Percentiles rank a stretch among this genome's conserved stretches.
Conservation (phyloP, 176 grass and related monocot genomes). For the Thalia dealbata region DNA sequence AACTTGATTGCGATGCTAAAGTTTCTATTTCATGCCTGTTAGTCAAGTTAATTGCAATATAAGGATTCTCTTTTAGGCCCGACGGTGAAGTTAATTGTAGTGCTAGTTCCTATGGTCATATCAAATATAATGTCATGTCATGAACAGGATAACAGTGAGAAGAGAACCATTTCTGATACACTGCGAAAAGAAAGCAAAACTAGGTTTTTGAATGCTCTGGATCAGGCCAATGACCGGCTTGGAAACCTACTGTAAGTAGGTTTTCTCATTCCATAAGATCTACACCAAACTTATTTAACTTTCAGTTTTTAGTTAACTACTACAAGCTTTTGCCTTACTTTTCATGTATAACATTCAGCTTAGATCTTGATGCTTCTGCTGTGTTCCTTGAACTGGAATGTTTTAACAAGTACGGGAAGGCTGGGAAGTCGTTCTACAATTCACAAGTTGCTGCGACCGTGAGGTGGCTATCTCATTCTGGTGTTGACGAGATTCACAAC, state of each 20-base stretch:
- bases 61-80: too few relatives aligned
- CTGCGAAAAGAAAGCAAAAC: slow-evolving; percentile 59
- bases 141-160: slow-evolving; percentile 41
- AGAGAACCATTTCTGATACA: slow-evolving; percentile 61
- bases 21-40: too few relatives aligned
- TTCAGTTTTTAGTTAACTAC: background rate
- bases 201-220: slow-evolving; percentile 47
- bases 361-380: slow-evolving; percentile 35
- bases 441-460: slow-evolving; percentile 85
- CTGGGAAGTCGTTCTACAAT: slow-evolving; percentile 77
- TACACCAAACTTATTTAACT: background rate
- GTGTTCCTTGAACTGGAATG: slow-evolving; percentile 63
- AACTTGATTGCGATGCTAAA: background rate
- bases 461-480: slow-evolving; percentile 61
- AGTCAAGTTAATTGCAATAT: too few relatives aligned
- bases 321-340: background rate
- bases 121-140: background rate
- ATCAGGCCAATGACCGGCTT: slow-evolving; percentile 43
- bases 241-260: slow-evolving; percentile 47
- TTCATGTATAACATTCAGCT: slow-evolving; percentile 27
- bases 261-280: background rate
- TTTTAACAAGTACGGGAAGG: slow-evolving; percentile 82
- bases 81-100: background rate
- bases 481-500: slow-evolving; percentile 49
- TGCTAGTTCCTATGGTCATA: background rate